Base-by-base conservation (phyloP, 306 rosid genomes). In the Vachellia pachyceras region DNA sequence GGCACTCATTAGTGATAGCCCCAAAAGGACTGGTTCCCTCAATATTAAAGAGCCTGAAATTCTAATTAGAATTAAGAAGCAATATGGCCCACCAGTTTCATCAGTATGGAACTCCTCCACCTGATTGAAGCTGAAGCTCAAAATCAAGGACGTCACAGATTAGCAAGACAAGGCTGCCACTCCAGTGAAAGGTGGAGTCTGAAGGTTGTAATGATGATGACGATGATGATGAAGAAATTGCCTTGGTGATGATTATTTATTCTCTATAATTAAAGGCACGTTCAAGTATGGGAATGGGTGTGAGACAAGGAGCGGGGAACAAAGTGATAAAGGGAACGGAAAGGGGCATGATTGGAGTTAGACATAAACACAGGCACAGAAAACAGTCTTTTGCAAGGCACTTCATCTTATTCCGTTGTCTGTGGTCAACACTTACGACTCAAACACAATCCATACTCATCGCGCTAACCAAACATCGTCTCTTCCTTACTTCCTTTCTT, bases 321-420 rank as follows among this genome's bases (percentile, higher is more conserved):
- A 86, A 78, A 76, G 86, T 88, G 83, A 88, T 88, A 69, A 77
- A 63, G 20, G 35, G 63, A 71, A 37, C 18, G 10, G 69, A 69
- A 54, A 69, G 40, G 85, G 67, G 72, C 69, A 84, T 82, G 91
- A 86, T 84, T 86, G 89, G 83, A 49, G 55, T 49, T 49, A 7
- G 7, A 5, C 55, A 55, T 80, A 5, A 7, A 5, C 18, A 61
- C 82, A 79, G 88, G 87, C 84, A 87, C 72, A 82, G 33, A 29
- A 29, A 29, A 49, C 86, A 84, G 86, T 86, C 65, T 76, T 20
- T 55, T 55, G 11, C 5, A 29, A 88, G 90, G 84, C 75, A 79
- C 78, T 69, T 69, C 61, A 33, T 50, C 79, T 47, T 29, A 29
- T 29, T 61, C 63, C 22, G 13, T 57, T 74, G 80, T 75, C 67